These are phyloP conservation scores for Tylopilus rubrobrunneus DNA, from an alignment of 768 basidiomycete species.

Conservation along the genomic window DNA sequence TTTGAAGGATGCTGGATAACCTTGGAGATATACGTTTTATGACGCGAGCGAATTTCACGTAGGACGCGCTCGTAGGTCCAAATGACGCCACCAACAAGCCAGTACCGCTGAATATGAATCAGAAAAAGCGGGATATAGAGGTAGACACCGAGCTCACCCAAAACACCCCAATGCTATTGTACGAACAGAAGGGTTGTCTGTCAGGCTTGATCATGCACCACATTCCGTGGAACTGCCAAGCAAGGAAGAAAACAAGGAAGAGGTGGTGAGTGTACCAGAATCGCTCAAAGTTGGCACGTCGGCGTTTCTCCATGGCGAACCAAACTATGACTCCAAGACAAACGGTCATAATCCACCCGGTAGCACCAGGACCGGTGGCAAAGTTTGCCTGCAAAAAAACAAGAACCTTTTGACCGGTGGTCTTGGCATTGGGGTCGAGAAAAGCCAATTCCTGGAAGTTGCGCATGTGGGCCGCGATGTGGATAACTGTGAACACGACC, in stretches of 20 bases:
- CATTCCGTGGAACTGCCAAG: slow-evolving; percentile 95
- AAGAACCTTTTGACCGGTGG: slow-evolving; percentile 49
- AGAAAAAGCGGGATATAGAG: slow-evolving; percentile 3
- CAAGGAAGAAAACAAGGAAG: slow-evolving; percentile 88
- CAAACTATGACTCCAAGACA: slow-evolving; percentile 76
- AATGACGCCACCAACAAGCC: slow-evolving; percentile 82
- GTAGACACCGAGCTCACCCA: slow-evolving; percentile 58
- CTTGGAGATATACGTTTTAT: slow-evolving; percentile 89
- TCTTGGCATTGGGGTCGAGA: slow-evolving; percentile 49
- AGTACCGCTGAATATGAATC: slow-evolving; percentile 60
- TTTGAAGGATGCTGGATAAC: slow-evolving; percentile 94
- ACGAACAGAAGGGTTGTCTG: slow-evolving; percentile 82
- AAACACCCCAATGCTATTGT: slow-evolving; percentile 84
- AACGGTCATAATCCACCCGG: slow-evolving; percentile 86
- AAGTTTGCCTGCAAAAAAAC: slow-evolving; percentile 82
- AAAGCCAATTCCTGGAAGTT: slow-evolving; percentile 72
- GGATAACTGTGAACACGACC: slow-evolving; percentile 69
- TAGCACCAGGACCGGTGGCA: slow-evolving; percentile 73
- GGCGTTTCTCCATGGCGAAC: slow-evolving; percentile 79
- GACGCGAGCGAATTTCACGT: slow-evolving; percentile 87
- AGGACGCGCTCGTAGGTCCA: slow-evolving; percentile 87
- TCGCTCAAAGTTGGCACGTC: slow-evolving; percentile 74
- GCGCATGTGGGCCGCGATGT: slow-evolving; percentile 81
- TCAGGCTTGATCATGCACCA: slow-evolving; percentile 97
- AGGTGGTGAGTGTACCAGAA: slow-evolving; percentile 91